These are phyloP conservation scores for Ophiostoma novo-ulmi DNA, from an alignment of 2,329 filamentous ascomycete genomes.

Conservation along the genomic window DNA sequence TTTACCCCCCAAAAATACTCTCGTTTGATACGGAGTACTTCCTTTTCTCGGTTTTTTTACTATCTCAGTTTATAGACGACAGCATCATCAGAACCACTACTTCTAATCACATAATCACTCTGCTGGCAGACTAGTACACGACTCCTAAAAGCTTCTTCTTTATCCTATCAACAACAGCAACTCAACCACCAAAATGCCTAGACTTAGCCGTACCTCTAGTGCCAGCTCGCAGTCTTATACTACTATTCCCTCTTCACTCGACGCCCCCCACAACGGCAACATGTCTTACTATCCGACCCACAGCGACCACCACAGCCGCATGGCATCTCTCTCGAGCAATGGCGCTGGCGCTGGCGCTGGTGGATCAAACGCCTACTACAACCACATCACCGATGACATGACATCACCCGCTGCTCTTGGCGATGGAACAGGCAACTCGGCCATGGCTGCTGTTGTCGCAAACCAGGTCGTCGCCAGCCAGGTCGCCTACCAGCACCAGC, in stretches of 20 bases:
- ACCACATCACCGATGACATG: slow-evolving; percentile 29
- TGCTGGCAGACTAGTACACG: neutral
- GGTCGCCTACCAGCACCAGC: slow-evolving; percentile 26
- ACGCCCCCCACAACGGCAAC: slow-evolving; percentile 25
- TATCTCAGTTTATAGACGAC: neutral
- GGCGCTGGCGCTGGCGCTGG: neutral
- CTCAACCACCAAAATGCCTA: slow-evolving; percentile 30
- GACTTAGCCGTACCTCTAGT: slow-evolving; percentile 32
- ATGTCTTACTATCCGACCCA: slow-evolving; percentile 35
- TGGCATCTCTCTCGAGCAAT: neutral
- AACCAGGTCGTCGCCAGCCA: slow-evolving; percentile 21
- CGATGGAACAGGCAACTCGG: neutral
- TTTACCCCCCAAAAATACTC: neutral
- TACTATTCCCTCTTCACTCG: slow-evolving; percentile 28
- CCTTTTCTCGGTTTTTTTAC: neutral
- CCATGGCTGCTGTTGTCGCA: slow-evolving; percentile 26
- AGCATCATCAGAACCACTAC: neutral
- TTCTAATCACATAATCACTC: slow-evolving; percentile 2
- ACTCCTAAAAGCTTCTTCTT: slow-evolving; percentile 14
- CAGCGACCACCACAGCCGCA: neutral
- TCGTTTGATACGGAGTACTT: slow-evolving; percentile 7
- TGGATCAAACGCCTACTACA: slow-evolving; percentile 31
- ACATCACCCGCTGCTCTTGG: slow-evolving; percentile 26
- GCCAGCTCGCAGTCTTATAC: slow-evolving; percentile 30
- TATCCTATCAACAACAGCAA: slow-evolving; percentile 23